Conservation (phyloP, 805 yeast genomes). For the Candida suzukii region DNA sequence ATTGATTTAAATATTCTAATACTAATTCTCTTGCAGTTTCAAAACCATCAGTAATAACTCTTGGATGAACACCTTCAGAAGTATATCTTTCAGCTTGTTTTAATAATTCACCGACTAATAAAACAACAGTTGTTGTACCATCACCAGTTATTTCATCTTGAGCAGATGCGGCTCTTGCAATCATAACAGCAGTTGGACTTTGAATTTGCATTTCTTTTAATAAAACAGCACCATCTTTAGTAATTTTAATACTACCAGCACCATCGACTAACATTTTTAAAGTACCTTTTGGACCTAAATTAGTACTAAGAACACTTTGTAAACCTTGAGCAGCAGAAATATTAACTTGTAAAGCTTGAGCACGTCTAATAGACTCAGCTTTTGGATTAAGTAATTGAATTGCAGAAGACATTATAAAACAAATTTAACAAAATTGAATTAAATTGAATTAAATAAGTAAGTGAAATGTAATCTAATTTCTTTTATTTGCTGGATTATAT, state of each 20-base stretch:
- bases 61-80: constrained; percentile 92
- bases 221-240: constrained; percentile 94
- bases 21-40: constrained; percentile 80
- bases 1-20: constrained; percentile 60
- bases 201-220: constrained; percentile 95
- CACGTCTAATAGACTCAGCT: constrained; percentile 94
- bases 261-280: constrained; percentile 96
- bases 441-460: too few species aligned
- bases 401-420: constrained; percentile 41
- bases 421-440: too few species aligned
- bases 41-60: constrained; percentile 91
- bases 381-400: constrained; percentile 91
- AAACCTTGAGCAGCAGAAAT: constrained; percentile 95
- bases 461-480: too few species aligned
- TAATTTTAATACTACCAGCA: constrained; percentile 88
- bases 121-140: constrained; percentile 94
- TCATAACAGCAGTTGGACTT: constrained; percentile 83
- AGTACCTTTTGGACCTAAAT: constrained; percentile 96
- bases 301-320: constrained; percentile 85
- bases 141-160: constrained; percentile 99
- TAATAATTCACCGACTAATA: constrained; percentile 88
- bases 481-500: too few species aligned
- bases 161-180: constrained; percentile 96
- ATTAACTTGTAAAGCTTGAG: constrained; percentile 93
- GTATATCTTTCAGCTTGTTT: constrained; percentile 91